A percentile compares a stretch with the other conserved stretches of the same genome.
Evolutionary conservation across 129 eudicot species (phyloP).

Genomic region (Mikania micrantha): DNA sequence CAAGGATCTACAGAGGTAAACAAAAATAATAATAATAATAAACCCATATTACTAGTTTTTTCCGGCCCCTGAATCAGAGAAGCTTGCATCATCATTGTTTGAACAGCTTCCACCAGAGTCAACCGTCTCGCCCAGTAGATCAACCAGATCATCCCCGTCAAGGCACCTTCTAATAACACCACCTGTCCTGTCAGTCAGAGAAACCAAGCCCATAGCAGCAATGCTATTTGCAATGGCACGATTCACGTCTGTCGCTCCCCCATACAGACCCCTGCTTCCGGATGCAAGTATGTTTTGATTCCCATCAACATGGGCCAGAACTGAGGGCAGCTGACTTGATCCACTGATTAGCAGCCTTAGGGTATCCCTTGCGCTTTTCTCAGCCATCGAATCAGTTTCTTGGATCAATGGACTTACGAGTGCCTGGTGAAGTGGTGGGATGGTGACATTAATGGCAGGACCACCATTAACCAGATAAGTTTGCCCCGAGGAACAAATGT

Average conservation of each 20-base stretch:
- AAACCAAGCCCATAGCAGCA: slow-evolving; percentile 48
- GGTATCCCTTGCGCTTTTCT: slow-evolving; percentile 46
- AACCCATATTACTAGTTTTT: slow-evolving; percentile 5
- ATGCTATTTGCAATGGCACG: slow-evolving; percentile 36
- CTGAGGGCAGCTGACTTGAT: slow-evolving; percentile 53
- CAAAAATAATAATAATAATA: no score
- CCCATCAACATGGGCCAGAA: slow-evolving; percentile 45
- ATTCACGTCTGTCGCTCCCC: slow-evolving; percentile 37
- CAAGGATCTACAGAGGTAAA: slow-evolving; percentile 6
- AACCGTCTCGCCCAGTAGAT: background rate
- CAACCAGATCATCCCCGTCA: background rate
- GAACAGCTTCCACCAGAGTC: slow-evolving; percentile 28
- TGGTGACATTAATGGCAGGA: slow-evolving; percentile 44
- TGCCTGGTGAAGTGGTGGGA: slow-evolving; percentile 45
- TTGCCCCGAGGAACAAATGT: slow-evolving; percentile 77
- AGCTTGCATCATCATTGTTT: slow-evolving; percentile 7
- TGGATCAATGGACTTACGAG: slow-evolving; percentile 44
- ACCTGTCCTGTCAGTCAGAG: slow-evolving; percentile 29
- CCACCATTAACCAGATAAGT: slow-evolving; percentile 81
- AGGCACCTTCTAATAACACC: slow-evolving; percentile 20
- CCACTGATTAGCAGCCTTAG: slow-evolving; percentile 47
- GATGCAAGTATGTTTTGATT: slow-evolving; percentile 30
- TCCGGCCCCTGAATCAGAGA: slow-evolving; percentile 12
- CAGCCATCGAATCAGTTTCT: slow-evolving; percentile 49
- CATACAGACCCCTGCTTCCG: slow-evolving; percentile 62